Conservation (phyloP, 208 protist genomes). For the Novymonas esmeraldas region DNA sequence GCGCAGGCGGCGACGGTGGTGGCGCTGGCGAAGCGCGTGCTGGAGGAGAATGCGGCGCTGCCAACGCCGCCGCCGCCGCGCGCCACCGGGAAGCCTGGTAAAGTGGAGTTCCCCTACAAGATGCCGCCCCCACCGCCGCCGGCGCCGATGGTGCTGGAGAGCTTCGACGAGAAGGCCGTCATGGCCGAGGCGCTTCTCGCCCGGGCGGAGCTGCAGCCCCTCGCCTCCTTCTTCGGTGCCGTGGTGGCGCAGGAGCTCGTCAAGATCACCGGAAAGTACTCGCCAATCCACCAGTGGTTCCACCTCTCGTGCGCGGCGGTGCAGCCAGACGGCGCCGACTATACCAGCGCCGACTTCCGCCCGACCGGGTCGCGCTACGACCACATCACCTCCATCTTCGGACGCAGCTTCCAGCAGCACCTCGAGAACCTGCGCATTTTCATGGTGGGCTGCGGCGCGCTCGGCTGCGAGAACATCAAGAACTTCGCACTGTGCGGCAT, state of each 20-base stretch:
- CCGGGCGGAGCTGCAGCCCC: constrained; percentile 81
- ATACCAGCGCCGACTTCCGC: constrained; percentile 49
- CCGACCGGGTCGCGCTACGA: constrained; percentile 69
- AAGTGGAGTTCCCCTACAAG: constrained; percentile 66
- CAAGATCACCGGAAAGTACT: constrained; percentile 97
- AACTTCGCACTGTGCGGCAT: constrained; percentile 99
- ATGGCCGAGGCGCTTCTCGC: constrained; percentile 56
- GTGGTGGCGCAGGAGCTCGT: constrained; percentile 97
- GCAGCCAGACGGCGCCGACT: constrained; percentile 52
- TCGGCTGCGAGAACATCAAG: constrained; percentile 99
- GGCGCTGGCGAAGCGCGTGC: constrained; percentile 49
- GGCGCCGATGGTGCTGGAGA: constrained; percentile 59
- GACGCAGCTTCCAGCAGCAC: constrained; percentile 69
- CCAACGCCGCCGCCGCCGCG: constrained; percentile 23
- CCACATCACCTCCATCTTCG: constrained; percentile 78
- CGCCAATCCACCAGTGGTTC: constrained; percentile 95
- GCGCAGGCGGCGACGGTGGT: constrained; percentile 71
- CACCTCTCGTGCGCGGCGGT: constrained; percentile 93
- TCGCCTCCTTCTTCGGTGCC: constrained; percentile 94
- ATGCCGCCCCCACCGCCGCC: constrained; percentile 63
- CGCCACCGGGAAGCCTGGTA: constrained; percentile 23
- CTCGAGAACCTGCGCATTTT: constrained; percentile 83
- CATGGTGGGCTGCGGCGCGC: constrained; percentile 98
- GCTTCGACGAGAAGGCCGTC: constrained; percentile 58
- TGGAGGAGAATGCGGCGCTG: constrained; percentile 54